Evolutionary conservation across 306 rosid genomes (phyloP).

Genomic region (Cucumis sativus): Cucumber_9930_V3 NC_026657.2:24408501-24409000

Average conservation of each 20-base stretch:
- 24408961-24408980: no score
- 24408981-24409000: no score
- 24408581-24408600: conserved; percentile 38
- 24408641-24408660: conserved; percentile 44
- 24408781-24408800: conserved; percentile 28
- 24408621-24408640: neutral
- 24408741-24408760: conserved; percentile 30
- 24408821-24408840: conserved; percentile 46
- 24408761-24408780: conserved; percentile 24
- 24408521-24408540: conserved; percentile 49
- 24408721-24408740: conserved; percentile 19
- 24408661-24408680: conserved; percentile 25
- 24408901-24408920: conserved; percentile 17
- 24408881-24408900: conserved; percentile 29
- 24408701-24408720: conserved; percentile 12
- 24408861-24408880: conserved; percentile 11
- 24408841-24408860: conserved; percentile 52
- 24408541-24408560: conserved; percentile 36
- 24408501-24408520: conserved; percentile 53
- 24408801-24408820: conserved; percentile 45
- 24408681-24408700: conserved; percentile 39
- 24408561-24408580: conserved; percentile 29
- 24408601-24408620: conserved; percentile 40
- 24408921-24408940: no score
- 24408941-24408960: no score